Percentiles rank a stretch among this genome's conserved stretches.
Conservation (phyloP, 352 stramenopile genomes). For the Globisporangium canariense region DNA sequence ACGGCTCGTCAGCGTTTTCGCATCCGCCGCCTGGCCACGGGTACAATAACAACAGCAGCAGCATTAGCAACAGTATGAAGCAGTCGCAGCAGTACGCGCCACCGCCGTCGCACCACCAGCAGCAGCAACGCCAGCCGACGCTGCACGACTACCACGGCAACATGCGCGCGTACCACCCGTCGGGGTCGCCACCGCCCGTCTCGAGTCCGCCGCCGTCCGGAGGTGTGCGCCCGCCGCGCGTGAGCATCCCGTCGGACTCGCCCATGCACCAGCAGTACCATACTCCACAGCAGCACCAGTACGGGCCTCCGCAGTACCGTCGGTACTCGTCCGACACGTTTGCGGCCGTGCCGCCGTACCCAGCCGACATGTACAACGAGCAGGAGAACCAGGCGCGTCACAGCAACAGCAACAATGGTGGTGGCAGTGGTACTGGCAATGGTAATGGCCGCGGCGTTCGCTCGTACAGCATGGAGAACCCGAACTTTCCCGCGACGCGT, state of each 20-base stretch:
- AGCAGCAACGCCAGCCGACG: conserved; percentile 33
- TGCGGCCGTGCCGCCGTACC: conserved; percentile 44
- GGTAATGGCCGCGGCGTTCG: conserved; percentile 47
- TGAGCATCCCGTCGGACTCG: conserved; percentile 63
- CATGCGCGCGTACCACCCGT: conserved; percentile 51
- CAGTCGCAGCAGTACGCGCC: conserved; percentile 28
- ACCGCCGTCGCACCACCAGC: conserved; percentile 38
- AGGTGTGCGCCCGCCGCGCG: conserved; percentile 56
- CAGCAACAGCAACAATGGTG: conserved; percentile 27
- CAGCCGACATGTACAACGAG: conserved; percentile 53
- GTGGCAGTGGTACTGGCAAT: conserved; percentile 3
- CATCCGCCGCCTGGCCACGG: conserved; percentile 1
- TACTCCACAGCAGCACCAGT: conserved; percentile 12
- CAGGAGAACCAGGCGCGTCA: conserved; percentile 51
- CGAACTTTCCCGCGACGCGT: conserved; percentile 45
- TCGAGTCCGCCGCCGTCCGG: conserved; percentile 28
- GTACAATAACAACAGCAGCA: not conserved
- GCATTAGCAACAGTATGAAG: conserved; percentile 37
- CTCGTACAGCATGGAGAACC: conserved; percentile 78
- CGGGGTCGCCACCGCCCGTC: conserved; percentile 31
- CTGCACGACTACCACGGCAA: conserved; percentile 53
- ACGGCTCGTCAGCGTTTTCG: conserved; percentile 42
- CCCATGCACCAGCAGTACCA: conserved; percentile 68
- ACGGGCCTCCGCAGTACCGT: conserved; percentile 49
- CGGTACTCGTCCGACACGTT: conserved; percentile 76